phyloP scores from a whole-genome alignment of 306 rosid genomes.

The Trichosanthes cucumerina region DNA sequence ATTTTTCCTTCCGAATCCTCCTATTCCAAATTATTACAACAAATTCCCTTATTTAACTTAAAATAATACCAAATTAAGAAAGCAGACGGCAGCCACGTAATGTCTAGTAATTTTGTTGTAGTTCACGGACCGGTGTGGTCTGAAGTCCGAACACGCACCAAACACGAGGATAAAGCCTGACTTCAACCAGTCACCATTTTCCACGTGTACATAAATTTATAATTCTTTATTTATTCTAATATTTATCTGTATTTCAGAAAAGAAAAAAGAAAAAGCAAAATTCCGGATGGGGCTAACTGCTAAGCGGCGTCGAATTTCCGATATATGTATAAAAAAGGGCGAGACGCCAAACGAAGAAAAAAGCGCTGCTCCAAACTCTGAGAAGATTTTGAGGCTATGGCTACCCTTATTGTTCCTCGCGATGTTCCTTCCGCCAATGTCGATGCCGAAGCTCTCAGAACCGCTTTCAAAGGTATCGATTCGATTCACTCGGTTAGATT shows the following conservation, averaged over 20 bases:
- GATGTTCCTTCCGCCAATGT: constrained; percentile 24
- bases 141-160: background rate
- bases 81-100: background rate
- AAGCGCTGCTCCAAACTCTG: background rate
- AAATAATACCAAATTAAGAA: background rate
- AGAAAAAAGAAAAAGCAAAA: background rate
- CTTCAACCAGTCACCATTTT: background rate
- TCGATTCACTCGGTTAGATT: background rate
- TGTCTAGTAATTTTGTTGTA: background rate
- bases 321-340: background rate
- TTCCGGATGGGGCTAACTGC: background rate
- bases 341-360: background rate
- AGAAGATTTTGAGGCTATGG: constrained; percentile 20
- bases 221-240: background rate
- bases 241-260: background rate
- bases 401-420: constrained; percentile 30
- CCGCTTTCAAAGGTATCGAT: constrained; percentile 34
- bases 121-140: background rate
- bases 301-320: background rate
- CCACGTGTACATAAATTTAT: background rate
- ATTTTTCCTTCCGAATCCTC: too few relatives aligned
- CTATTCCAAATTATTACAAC: background rate
- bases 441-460: constrained; percentile 57
- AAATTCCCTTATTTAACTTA: background rate
- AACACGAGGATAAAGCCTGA: background rate